Base-by-base conservation (phyloP, 352 stramenopile species). In the Pythium periplocum region DNA sequence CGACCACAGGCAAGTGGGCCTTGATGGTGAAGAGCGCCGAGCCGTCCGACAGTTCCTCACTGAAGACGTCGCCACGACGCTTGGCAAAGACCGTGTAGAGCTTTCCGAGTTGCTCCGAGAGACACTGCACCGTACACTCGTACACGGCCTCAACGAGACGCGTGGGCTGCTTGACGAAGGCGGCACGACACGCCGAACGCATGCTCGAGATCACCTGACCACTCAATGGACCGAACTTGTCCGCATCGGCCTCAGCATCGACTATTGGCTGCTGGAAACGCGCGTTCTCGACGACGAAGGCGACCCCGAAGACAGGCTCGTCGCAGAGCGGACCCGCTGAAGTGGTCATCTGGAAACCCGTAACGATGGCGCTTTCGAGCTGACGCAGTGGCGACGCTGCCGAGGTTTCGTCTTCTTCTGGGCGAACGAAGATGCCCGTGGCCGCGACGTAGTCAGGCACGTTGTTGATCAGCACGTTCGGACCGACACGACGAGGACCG, bases 11-110 rank as follows among this genome's bases (percentile, higher is more conserved):
- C 35, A 99, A 62, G 48, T 92, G 79, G 6, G 94, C 96, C 45
- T 91, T 93, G 43, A 99, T 87, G 10, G 88, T 87, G 57, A 99
- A 96, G 41, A 98, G 77, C 44, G 97, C 90, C 7, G 94, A 98
- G 39, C 87, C 86, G 55, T 98, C 94, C 30, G 77, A 90, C 12
- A 97, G 59, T 53, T 96, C 87, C 57, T 97, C 87, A 12, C 65
- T 76, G 54, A 88, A 75, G 12, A 97, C 91, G 61, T 97, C 87
- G 6, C 92, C 96, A 33, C 95, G 82, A 31, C 95, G 82, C 68
- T 96, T 96, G 2, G 88, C 93, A 40, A 99, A 81, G 12, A 98
- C 92, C 33, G 74, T 86, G 76, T 98, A 98, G 3, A 99, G 65
- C 59, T 96, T 91, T 32, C 95, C 95, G 2, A 98, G 83, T 46